phyloP scores from a whole-genome alignment of 78 protist genomes.

The Dictyostelium firmibasis region DNA sequence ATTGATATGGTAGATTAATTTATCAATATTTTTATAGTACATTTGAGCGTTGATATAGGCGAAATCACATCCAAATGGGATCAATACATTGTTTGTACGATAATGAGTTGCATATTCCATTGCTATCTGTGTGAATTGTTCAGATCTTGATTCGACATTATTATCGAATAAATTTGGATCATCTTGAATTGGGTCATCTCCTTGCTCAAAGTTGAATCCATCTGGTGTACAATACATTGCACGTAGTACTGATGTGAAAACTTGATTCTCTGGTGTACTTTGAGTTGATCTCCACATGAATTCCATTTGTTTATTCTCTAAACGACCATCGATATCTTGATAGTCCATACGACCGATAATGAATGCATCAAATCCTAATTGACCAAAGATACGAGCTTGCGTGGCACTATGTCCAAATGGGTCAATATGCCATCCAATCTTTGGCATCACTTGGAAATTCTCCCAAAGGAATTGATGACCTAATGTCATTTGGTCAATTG shows the following conservation, averaged over 20 bases:
- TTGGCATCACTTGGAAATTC: slow-evolving; percentile 55
- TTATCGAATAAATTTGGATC: slow-evolving; percentile 53
- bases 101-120: slow-evolving; percentile 50
- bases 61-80: slow-evolving; percentile 92
- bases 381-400: slow-evolving; percentile 84
- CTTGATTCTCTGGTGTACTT: slow-evolving; percentile 44
- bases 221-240: slow-evolving; percentile 71
- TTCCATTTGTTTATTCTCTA: slow-evolving; percentile 63
- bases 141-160: slow-evolving; percentile 38
- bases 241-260: slow-evolving; percentile 78
- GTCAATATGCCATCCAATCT: slow-evolving; percentile 83
- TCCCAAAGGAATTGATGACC: slow-evolving; percentile 79
- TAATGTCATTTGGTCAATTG: slow-evolving; percentile 73
- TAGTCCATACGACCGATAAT: slow-evolving; percentile 93
- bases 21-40: slow-evolving; percentile 88
- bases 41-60: slow-evolving; percentile 83
- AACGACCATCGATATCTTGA: slow-evolving; percentile 70
- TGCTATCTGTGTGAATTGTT: slow-evolving; percentile 54
- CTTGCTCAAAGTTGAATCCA: slow-evolving; percentile 80
- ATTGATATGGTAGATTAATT: slow-evolving; percentile 82
- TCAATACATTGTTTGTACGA: slow-evolving; percentile 83
- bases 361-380: slow-evolving; percentile 87
- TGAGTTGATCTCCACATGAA: slow-evolving; percentile 76
- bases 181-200: slow-evolving; percentile 83
- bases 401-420: slow-evolving; percentile 94